phyloP scores from a whole-genome alignment of 2,329 filamentous ascomycete species.

The Penicillium hordei region DNA sequence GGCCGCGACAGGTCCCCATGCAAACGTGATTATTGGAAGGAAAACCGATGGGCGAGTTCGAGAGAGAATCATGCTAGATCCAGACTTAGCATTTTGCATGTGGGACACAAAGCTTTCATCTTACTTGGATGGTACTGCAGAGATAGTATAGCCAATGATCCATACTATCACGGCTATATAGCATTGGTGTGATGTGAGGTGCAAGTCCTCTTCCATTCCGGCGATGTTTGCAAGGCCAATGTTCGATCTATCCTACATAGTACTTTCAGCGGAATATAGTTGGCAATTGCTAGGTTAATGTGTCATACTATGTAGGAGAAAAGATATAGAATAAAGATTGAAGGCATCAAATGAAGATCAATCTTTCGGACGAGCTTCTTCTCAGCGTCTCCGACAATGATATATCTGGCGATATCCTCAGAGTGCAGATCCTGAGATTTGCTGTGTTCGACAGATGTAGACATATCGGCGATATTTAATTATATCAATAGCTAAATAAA shows the following conservation, averaged over 20 bases:
- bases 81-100: not conserved
- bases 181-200: slow-evolving; percentile 2
- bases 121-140: slow-evolving; percentile 4
- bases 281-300: not conserved
- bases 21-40: slow-evolving; percentile 5
- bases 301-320: slow-evolving; percentile 3
- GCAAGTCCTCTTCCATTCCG: slow-evolving; percentile 4
- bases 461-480: not conserved
- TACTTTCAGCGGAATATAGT: not conserved
- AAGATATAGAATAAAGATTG: slow-evolving; percentile 5
- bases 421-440: not conserved
- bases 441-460: not conserved
- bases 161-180: slow-evolving; percentile 8
- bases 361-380: slow-evolving; percentile 6
- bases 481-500: not conserved
- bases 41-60: slow-evolving; percentile 4
- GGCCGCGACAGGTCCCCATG: slow-evolving; percentile 2
- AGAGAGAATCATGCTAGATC: slow-evolving; percentile 3
- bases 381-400: not conserved
- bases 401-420: not conserved
- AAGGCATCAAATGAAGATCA: slow-evolving; percentile 6
- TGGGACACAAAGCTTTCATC: not conserved
- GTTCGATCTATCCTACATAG: slow-evolving; percentile 6
- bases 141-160: slow-evolving; percentile 6
- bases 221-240: slow-evolving; percentile 8